Evolutionary conservation across 2,329 filamentous ascomycete genomes (phyloP).

Genomic region (Botrytis porri): DNA sequence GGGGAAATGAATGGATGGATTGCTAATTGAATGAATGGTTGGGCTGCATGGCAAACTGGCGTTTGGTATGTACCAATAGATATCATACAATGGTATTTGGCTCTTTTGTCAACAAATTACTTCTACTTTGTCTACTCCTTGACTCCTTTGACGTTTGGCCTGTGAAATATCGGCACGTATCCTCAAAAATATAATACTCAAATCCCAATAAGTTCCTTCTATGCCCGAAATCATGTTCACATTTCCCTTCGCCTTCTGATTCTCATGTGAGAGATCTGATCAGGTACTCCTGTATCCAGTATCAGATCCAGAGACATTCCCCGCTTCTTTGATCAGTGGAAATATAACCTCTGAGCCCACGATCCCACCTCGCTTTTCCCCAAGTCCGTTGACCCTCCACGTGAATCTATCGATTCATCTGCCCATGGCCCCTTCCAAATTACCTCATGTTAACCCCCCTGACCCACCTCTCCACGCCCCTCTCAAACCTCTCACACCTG

Average conservation of each 20-base stretch:
- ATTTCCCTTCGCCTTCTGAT: no score
- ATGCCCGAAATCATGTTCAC: constrained; percentile 9
- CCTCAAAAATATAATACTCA: background rate
- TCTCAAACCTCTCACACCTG: constrained; percentile 90
- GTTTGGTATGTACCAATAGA: constrained; percentile 40
- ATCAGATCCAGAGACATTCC: no score
- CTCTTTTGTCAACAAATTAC: constrained; percentile 23
- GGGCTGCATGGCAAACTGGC: constrained; percentile 36
- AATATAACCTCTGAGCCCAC: background rate
- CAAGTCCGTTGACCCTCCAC: background rate
- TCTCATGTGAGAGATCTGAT: background rate
- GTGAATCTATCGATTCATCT: background rate
- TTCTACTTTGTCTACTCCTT: constrained; percentile 2
- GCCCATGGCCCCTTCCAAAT: background rate
- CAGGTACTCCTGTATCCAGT: background rate
- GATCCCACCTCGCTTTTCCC: background rate
- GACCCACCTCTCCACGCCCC: constrained; percentile 77
- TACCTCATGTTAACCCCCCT: constrained; percentile 59
- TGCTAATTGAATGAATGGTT: constrained; percentile 58
- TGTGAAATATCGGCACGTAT: background rate
- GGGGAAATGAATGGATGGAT: constrained; percentile 81
- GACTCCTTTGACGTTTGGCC: constrained; percentile 7
- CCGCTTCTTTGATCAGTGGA: background rate
- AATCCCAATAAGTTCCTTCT: background rate
- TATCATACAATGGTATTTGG: constrained; percentile 26